Base-by-base conservation (phyloP, 495 filamentous ascomycete species). In the Evernia prunastri region DNA sequence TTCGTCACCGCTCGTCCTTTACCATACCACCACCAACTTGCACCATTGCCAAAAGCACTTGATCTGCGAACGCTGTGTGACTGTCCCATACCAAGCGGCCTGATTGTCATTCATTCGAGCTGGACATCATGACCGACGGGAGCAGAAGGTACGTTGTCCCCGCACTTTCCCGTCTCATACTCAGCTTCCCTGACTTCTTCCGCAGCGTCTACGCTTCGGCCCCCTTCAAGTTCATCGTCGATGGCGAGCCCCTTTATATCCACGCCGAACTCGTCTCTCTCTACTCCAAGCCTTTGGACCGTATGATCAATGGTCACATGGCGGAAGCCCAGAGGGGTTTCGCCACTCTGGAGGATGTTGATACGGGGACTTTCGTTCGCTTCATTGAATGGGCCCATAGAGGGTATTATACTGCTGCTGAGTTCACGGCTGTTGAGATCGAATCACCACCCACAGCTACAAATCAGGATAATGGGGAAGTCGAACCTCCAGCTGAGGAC, bases 141-240 rank as follows among this genome's bases (percentile, higher is more conserved):
- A 31, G 37, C 36, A 31, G 27, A 36, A 62, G 49, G 60, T 62
- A 40, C 17, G 49, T 10, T 4, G 3, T 42, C 49, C 43, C 17
- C 25, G n/a, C n/a, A 35, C 9, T 11, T 18, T 31, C 18, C 5
- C 5, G 18, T 1, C 9, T 4, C 17, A 15, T 4, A 27, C 9
- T n/a, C n/a, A n/a, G n/a, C 1, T 12, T 36, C 18, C 20, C 40
- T 36, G 1, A 60, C 40, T 45, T 10, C 9, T 9, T 1, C 8
- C 27, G 5, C 37, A 69, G 67, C 49, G 45, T 61, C 27, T 69
- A 68, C 51, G 36, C 43, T 0, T 67, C 64, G 5, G 29, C 57
- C n/a, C 67, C 67, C 4, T 69, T 69, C 61, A 67, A 67, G 18
- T 69, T 69, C 53, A 62, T 69, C 27, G 58, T 69, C 18, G 61